Evolutionary conservation across 139 green algal species (phyloP).

Genomic region (Medakamo hakoo): DNA sequence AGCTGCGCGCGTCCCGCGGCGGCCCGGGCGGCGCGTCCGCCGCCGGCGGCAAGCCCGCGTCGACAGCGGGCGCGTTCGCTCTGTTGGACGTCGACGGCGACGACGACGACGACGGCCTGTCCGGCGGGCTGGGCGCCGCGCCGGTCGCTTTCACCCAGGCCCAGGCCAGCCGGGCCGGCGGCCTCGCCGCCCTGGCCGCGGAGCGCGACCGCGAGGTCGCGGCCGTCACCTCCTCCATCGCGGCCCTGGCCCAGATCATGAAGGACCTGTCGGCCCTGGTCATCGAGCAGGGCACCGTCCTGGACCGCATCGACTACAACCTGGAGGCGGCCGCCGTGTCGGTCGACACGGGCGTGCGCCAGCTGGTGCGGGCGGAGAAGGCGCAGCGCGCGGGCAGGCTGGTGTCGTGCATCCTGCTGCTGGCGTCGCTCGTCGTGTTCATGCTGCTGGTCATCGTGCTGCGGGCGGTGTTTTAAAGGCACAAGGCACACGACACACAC

Average conservation of each 20-base stretch:
- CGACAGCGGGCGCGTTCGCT: background rate
- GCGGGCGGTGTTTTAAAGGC: background rate
- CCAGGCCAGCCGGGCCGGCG: conserved; percentile 26
- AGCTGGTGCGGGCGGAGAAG: conserved; percentile 78
- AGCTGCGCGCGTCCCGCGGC: conserved; percentile 50
- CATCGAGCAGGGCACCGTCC: conserved; percentile 95
- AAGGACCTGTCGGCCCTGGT: conserved; percentile 83
- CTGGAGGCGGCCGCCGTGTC: conserved; percentile 43
- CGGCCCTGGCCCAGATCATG: conserved; percentile 90
- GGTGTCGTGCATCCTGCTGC: conserved; percentile 78
- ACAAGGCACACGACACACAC: background rate
- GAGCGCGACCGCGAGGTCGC: conserved; percentile 76
- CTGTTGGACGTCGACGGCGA: conserved; percentile 17
- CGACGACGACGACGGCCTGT: background rate
- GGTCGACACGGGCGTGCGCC: conserved; percentile 74
- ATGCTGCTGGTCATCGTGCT: conserved; percentile 71
- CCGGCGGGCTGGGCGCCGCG: background rate
- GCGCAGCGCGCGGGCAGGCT: conserved; percentile 64
- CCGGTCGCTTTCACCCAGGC: background rate
- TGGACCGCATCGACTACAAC: conserved; percentile 93
- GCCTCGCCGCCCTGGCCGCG: conserved; percentile 28
- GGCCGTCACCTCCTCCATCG: conserved; percentile 57
- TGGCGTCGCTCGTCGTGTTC: conserved; percentile 64
- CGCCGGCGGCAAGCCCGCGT: conserved; percentile 17
- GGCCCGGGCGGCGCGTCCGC: conserved; percentile 27